Conservation (phyloP, 768 basidiomycete species). For the Sarcodon aspratus region DNA sequence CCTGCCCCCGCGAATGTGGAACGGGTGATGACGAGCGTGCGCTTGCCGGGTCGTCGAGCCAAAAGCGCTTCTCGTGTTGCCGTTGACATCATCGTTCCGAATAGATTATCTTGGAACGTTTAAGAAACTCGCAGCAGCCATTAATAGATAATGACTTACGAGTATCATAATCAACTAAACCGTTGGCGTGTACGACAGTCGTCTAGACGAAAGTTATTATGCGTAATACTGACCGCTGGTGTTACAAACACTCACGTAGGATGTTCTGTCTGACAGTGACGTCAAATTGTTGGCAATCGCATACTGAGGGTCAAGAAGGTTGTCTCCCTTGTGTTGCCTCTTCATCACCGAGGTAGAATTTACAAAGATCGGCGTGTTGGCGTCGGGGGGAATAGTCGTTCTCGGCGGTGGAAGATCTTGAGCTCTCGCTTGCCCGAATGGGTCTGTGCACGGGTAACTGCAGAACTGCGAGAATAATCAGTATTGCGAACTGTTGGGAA, state of each 20-base stretch:
- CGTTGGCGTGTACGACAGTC: constrained; percentile 40
- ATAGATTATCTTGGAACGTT: constrained; percentile 41
- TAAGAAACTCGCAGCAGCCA: background rate
- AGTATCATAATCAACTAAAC: constrained; percentile 45
- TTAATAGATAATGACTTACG: constrained; percentile 16
- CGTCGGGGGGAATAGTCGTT: constrained; percentile 35
- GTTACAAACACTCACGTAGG: constrained; percentile 27
- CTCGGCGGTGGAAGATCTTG: constrained; percentile 45
- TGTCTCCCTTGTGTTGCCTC: constrained; percentile 17
- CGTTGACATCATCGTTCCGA: constrained; percentile 62
- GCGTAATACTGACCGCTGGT: background rate
- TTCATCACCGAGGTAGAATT: constrained; percentile 15
- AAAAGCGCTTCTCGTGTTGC: constrained; percentile 52
- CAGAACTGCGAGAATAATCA: constrained; percentile 38
- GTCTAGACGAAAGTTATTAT: constrained; percentile 8
- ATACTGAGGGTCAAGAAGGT: constrained; percentile 43
- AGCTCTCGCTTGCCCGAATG: constrained; percentile 42
- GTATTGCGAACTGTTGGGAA: background rate
- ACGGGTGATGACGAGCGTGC: constrained; percentile 59
- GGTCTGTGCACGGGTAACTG: constrained; percentile 46
- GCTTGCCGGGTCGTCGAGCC: constrained; percentile 45
- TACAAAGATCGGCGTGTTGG: constrained; percentile 40
- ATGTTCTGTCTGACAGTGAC: constrained; percentile 40
- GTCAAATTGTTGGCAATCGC: constrained; percentile 44
- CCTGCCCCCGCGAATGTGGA: constrained; percentile 68